phyloP scores from a whole-genome alignment of 495 filamentous ascomycete species.

The Ascodesmis nigricans region DNA sequence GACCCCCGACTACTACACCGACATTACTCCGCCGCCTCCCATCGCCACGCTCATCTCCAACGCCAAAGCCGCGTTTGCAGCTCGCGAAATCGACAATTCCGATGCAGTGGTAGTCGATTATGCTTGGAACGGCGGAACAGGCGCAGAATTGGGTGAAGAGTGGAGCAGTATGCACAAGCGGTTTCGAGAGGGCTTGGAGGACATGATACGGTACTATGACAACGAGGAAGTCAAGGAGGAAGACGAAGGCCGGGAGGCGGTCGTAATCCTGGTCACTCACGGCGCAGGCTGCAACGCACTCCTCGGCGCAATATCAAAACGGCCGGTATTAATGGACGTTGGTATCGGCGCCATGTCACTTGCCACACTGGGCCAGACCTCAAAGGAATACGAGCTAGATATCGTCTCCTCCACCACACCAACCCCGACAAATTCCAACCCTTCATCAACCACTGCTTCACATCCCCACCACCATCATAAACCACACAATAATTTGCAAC shows the following conservation, averaged over 20 bases:
- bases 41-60: constrained; percentile 67
- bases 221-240: constrained; percentile 27
- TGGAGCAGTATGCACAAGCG: constrained; percentile 87
- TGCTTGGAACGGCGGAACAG: constrained; percentile 90
- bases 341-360: constrained; percentile 70
- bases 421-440: too few relatives aligned
- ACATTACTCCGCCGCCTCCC: constrained; percentile 70
- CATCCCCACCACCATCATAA: too few relatives aligned
- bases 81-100: constrained; percentile 31
- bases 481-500: too few relatives aligned
- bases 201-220: constrained; percentile 64
- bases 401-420: too few relatives aligned
- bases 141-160: constrained; percentile 75
- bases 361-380: too few relatives aligned
- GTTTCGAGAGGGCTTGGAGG: constrained; percentile 52
- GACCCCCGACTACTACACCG: constrained; percentile 72
- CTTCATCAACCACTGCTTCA: too few relatives aligned
- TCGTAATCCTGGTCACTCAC: constrained; percentile 84
- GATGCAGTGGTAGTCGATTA: too few relatives aligned
- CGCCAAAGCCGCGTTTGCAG: constrained; percentile 75
- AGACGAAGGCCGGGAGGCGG: constrained; percentile 41
- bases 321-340: constrained; percentile 74
- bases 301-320: constrained; percentile 71
- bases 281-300: constrained; percentile 96
- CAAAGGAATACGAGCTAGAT: too few relatives aligned